Conservation (phyloP, 768 basidiomycete genomes). For the Mrakia hoshinonis region DNA sequence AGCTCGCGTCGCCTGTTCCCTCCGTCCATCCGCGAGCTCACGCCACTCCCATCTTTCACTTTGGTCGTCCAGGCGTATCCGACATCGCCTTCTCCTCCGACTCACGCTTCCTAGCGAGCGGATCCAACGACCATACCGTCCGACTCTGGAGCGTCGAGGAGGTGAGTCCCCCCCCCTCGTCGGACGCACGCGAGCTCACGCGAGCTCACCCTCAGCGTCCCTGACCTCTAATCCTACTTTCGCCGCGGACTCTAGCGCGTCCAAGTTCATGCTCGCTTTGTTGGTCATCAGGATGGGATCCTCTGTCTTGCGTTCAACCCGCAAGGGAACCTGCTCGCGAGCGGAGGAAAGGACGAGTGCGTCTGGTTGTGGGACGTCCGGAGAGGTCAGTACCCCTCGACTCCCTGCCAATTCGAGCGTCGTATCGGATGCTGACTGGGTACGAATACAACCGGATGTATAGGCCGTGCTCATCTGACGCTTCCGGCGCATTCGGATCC, state of each 20-base stretch:
- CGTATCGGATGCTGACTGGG: neutral
- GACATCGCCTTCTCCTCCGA: slow-evolving; percentile 84
- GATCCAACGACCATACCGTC: slow-evolving; percentile 86
- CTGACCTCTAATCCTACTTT: neutral
- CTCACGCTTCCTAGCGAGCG: slow-evolving; percentile 73
- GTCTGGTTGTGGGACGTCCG: slow-evolving; percentile 95
- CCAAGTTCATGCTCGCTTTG: neutral
- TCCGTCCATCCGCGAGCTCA: slow-evolving; percentile 50
- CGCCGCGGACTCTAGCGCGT: neutral
- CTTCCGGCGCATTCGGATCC: slow-evolving; percentile 96
- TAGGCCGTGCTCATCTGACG: slow-evolving; percentile 75
- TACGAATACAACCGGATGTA: neutral
- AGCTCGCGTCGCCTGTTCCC: slow-evolving; percentile 22
- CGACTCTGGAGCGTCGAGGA: slow-evolving; percentile 71
- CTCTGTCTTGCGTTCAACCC: slow-evolving; percentile 91
- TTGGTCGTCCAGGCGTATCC: slow-evolving; percentile 59
- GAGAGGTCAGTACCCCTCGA: slow-evolving; percentile 50
- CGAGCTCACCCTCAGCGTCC: neutral
- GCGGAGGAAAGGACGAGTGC: slow-evolving; percentile 91
- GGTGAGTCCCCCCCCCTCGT: slow-evolving; percentile 41
- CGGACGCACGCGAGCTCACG: neutral
- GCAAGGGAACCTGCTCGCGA: slow-evolving; percentile 78
- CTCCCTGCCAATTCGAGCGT: neutral
- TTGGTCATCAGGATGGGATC: slow-evolving; percentile 55
- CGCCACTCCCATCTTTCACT: neutral